Evolutionary conservation across 176 grass and related monocot species (phyloP).

Genomic region (Elaeis guineensis): DNA sequence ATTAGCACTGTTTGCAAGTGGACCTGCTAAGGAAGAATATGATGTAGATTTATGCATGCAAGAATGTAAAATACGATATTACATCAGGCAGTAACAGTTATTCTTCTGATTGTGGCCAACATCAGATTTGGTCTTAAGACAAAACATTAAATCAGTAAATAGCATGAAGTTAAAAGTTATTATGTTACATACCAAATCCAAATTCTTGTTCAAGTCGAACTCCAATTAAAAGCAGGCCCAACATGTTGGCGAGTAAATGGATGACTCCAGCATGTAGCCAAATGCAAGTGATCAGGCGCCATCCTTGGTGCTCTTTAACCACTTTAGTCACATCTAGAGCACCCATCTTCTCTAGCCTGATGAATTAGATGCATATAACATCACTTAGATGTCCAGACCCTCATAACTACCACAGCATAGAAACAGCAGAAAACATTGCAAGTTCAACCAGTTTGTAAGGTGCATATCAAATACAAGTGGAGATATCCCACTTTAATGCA

Average conservation of each 20-base stretch:
- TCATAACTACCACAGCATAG: background rate
- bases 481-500: too few species aligned
- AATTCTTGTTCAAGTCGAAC: conserved; percentile 84
- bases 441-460: background rate
- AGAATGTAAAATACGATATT: too few species aligned
- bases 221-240: conserved; percentile 63
- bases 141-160: too few species aligned
- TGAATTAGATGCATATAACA: background rate
- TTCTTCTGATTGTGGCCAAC: too few species aligned
- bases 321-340: conserved; percentile 59
- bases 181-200: conserved; percentile 40
- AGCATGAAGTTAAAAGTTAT: background rate
- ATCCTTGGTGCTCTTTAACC: conserved; percentile 49
- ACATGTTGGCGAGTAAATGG: conserved; percentile 74
- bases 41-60: too few species aligned
- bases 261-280: conserved; percentile 83
- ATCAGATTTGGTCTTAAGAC: too few species aligned
- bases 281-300: conserved; percentile 66
- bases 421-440: background rate
- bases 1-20: too few species aligned
- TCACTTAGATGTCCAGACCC: background rate
- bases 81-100: too few species aligned
- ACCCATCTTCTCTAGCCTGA: conserved; percentile 76
- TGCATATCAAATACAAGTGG: too few species aligned
- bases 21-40: too few species aligned